phyloP scores from a whole-genome alignment of 176 grass and related monocot species.

The Echinochloa phyllopogon region DNA sequence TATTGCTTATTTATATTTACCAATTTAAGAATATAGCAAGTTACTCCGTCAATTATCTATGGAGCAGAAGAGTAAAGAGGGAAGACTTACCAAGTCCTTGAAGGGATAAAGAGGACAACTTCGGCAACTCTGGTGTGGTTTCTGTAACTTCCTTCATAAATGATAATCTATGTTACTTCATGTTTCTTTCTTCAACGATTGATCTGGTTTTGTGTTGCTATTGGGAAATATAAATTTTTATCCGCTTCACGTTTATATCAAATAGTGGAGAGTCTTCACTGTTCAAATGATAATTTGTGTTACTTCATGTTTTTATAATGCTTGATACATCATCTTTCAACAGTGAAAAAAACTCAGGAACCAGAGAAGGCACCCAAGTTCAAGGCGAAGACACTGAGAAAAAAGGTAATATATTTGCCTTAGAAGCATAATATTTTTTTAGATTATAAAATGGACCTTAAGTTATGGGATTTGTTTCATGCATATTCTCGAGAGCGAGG shows the following conservation, averaged over 20 bases:
- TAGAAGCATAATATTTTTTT: too few relatives aligned
- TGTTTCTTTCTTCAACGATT: slow-evolving; percentile 20
- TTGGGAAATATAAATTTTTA: slow-evolving; percentile 4
- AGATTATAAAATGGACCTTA: too few relatives aligned
- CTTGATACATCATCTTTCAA: too few relatives aligned
- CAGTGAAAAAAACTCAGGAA: too few relatives aligned
- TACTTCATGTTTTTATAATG: too few relatives aligned
- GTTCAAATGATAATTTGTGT: too few relatives aligned
- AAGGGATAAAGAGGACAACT: slow-evolving; percentile 66
- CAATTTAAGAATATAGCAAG: slow-evolving; percentile 62
- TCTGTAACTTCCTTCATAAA: slow-evolving; percentile 13
- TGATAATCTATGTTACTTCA: neutral
- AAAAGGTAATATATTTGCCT: too few relatives aligned
- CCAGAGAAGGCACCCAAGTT: too few relatives aligned
- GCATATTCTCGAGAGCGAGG: too few relatives aligned
- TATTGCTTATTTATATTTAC: slow-evolving; percentile 24
- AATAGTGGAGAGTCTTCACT: too few relatives aligned
- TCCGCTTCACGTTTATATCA: neutral
- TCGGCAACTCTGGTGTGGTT: slow-evolving; percentile 76
- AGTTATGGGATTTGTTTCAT: too few relatives aligned
- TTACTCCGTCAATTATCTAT: slow-evolving; percentile 47
- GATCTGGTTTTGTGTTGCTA: neutral
- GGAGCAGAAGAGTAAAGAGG: slow-evolving; percentile 45
- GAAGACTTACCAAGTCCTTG: slow-evolving; percentile 58
- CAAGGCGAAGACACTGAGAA: too few relatives aligned